Evolutionary conservation across 345 rosid species (phyloP).

Genomic region (Rhodomyrtus tomentosa): DNA sequence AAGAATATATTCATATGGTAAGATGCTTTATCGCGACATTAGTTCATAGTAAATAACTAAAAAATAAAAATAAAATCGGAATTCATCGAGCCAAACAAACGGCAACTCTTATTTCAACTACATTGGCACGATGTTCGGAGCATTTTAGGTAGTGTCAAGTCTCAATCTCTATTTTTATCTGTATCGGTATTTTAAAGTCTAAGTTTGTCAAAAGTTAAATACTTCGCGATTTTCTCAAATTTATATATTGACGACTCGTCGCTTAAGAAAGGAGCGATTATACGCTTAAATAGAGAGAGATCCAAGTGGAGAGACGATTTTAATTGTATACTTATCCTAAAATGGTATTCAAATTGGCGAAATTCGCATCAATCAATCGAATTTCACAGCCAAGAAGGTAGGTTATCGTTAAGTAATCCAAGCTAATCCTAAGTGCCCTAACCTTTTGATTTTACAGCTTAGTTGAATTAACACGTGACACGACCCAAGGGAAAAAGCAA

Average conservation of each 20-base stretch:
- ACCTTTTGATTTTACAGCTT: background rate
- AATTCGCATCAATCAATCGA: background rate
- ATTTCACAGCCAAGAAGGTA: background rate
- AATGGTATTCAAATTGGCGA: background rate
- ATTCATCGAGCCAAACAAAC: background rate
- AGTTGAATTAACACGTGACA: background rate
- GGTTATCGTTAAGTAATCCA: background rate
- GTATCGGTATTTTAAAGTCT: background rate
- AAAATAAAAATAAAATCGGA: background rate
- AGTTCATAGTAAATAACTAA: background rate
- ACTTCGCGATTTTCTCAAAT: background rate
- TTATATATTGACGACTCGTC: background rate
- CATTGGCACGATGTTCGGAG: background rate
- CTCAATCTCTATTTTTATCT: background rate
- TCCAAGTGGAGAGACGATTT: background rate
- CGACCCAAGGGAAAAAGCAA: background rate
- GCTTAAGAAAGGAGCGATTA: background rate
- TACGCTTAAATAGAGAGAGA: too few species aligned
- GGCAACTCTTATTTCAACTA: background rate
- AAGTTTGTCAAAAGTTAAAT: background rate
- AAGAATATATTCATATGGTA: too few species aligned
- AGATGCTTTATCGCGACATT: too few species aligned
- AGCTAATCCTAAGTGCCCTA: background rate
- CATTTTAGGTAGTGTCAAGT: background rate
- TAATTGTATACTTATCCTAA: background rate